Percentiles rank a stretch among this genome's conserved stretches.
Conservation (phyloP, 352 stramenopile genomes). For the Pseudoperonospora humuli region DNA sequence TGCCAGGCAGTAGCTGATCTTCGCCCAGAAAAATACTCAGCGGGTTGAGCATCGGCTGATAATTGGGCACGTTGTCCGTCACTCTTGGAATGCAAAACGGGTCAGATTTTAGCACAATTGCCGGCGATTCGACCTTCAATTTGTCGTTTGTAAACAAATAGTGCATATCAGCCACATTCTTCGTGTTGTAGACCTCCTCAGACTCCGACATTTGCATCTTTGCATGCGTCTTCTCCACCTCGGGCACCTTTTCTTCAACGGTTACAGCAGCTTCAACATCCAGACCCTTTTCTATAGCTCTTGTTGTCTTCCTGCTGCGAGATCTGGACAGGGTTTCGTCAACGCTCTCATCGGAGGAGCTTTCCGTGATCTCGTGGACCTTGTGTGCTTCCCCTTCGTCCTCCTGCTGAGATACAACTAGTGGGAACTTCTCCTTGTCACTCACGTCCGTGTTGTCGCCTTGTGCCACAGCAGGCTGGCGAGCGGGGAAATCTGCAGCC, state of each 20-base stretch:
- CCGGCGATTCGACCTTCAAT: conserved; percentile 43
- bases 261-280: background rate
- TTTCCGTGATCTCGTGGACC: conserved; percentile 34
- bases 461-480: background rate
- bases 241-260: background rate
- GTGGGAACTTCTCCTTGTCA: background rate
- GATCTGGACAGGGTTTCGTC: conserved; percentile 6
- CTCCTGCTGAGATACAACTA: background rate
- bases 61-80: conserved; percentile 65
- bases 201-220: conserved; percentile 17
- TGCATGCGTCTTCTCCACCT: conserved; percentile 17
- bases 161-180: conserved; percentile 42
- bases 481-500: background rate
- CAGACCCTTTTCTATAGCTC: background rate
- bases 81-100: conserved; percentile 68
- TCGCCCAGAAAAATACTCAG: conserved; percentile 60
- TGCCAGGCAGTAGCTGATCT: conserved; percentile 58
- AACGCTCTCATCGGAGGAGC: conserved; percentile 29
- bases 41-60: conserved; percentile 61
- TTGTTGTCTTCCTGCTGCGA: background rate
- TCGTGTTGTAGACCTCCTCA: conserved; percentile 23
- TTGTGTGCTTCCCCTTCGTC: background rate
- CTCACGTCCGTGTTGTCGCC: background rate
- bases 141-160: conserved; percentile 64
- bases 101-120: conserved; percentile 41